Conservation (phyloP, 169 alveolate genomes). For the Pseudocohnilembus persalinus region DNA sequence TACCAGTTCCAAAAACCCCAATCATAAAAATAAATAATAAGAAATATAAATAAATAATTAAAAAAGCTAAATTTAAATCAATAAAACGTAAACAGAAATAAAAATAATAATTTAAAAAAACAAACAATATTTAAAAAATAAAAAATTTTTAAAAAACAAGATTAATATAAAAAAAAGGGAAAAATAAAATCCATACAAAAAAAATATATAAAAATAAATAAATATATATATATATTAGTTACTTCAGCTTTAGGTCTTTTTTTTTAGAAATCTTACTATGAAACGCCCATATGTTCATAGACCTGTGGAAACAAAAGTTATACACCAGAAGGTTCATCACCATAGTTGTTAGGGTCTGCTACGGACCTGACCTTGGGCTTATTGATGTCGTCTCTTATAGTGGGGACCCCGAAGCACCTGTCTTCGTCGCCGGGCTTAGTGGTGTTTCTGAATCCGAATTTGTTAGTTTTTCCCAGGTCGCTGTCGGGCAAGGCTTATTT, state of each 20-base stretch:
- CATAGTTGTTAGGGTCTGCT: slow-evolving; percentile 82
- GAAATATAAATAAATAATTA: no score
- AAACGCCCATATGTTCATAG: slow-evolving; percentile 68
- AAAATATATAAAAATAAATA: no score
- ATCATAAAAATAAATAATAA: no score
- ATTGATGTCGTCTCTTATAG: slow-evolving; percentile 73
- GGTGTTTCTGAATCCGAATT: slow-evolving; percentile 72
- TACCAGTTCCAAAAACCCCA: no score
- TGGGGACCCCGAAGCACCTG: slow-evolving; percentile 80
- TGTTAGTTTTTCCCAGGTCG: slow-evolving; percentile 74
- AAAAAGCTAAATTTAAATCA: no score
- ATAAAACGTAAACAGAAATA: no score
- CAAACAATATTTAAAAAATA: not conserved
- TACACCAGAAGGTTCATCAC: slow-evolving; percentile 83
- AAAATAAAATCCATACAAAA: no score
- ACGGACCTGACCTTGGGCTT: slow-evolving; percentile 62
- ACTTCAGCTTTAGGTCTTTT: slow-evolving; percentile 65
- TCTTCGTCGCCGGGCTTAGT: slow-evolving; percentile 68
- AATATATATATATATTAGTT: no score
- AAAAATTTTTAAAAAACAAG: no score
- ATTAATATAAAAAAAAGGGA: no score
- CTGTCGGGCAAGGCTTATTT: slow-evolving; percentile 71
- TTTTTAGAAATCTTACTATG: slow-evolving; percentile 58
- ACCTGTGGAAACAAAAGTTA: slow-evolving; percentile 71
- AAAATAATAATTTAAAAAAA: no score